Percentiles rank a stretch among this genome's conserved stretches.
phyloP scores from a whole-genome alignment of 2,329 filamentous ascomycete species.

The Mycosphaerelloides madeirae region DNA sequence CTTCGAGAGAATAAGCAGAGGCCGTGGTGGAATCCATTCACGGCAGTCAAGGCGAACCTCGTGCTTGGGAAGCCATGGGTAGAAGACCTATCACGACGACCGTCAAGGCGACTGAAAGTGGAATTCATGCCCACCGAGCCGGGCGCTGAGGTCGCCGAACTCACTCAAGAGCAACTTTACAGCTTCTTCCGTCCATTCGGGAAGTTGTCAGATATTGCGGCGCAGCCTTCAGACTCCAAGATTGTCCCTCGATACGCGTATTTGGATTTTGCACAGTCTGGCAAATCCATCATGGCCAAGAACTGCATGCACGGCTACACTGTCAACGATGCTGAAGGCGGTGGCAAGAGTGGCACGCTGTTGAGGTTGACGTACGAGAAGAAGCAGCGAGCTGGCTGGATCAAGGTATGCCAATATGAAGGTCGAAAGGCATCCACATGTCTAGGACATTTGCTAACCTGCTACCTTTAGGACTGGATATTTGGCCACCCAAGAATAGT shows the following conservation, averaged over 20 bases:
- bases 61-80: slow-evolving; percentile 89
- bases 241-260: slow-evolving; percentile 73
- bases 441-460: too few relatives aligned
- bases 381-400: slow-evolving; percentile 68
- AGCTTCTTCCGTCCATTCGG: slow-evolving; percentile 84
- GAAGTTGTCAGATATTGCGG: slow-evolving; percentile 78
- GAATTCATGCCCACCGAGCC: slow-evolving; percentile 75
- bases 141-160: slow-evolving; percentile 66
- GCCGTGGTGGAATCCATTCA: slow-evolving; percentile 87
- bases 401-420: too few relatives aligned
- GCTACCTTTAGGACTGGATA: slow-evolving; percentile 89
- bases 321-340: slow-evolving; percentile 62
- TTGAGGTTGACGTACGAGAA: slow-evolving; percentile 81
- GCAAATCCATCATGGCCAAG: slow-evolving; percentile 79
- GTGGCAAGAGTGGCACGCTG: slow-evolving; percentile 69
- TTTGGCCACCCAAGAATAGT: slow-evolving; percentile 81
- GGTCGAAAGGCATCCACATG: too few relatives aligned
- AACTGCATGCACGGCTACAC: slow-evolving; percentile 87
- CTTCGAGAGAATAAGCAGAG: slow-evolving; percentile 67
- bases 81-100: slow-evolving; percentile 82
- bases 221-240: slow-evolving; percentile 82
- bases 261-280: slow-evolving; percentile 67
- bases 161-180: slow-evolving; percentile 83
- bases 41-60: slow-evolving; percentile 62
- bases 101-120: slow-evolving; percentile 68